Evolutionary conservation across 1,139 yeast genomes (phyloP), one percentile per base, ranked within the genome.

Genomic region (Debaryomycetaceae sp.): DNA sequence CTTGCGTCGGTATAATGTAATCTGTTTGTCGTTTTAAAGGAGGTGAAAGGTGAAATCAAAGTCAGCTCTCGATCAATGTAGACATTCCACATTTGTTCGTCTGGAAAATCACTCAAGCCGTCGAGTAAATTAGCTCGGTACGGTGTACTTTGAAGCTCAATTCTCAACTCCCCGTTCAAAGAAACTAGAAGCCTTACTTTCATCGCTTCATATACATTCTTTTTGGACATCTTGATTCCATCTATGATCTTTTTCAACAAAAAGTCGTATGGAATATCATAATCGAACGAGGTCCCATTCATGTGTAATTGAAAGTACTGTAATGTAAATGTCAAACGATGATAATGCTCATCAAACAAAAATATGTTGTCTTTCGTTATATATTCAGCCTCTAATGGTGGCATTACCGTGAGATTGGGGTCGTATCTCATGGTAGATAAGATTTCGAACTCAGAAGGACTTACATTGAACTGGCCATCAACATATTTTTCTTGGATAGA

Each of bases 11-110:
- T 75, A 60, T 91, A 91, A 42, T 74, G 80, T 2, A 69, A 69
- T 49, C 99, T 72, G 33, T 72, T 67, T 0, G 97, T 88, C 0
- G 98, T 93, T 60, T 93, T 93, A 68, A 91, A 87, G 3, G 95
- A 84, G 0, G 97, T 89, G 61, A 86, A 88, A 2, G 91, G 88
- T 0, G 95, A 81, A 0, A 81, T 75, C 43, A 76, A 57, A 0
- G 80, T 74, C 4, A 80, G 68, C 36, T 74, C 64, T 0, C 71
- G 56, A 59, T 87, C 95, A 5, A 89, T 57, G 54, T 80, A 83
- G 0, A 88, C 82, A 27, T 75, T 78, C 81, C 84, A 87, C 59
- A 64, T 5, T 49, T 49, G 49, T 1, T 47, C 48, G 23, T 36
- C 17, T 3, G 42, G 22, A 56, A 46, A 22, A 22, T 51, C 56